Base-by-base conservation (phyloP, 75 land plant species). In the Picea sitchensis region DNA sequence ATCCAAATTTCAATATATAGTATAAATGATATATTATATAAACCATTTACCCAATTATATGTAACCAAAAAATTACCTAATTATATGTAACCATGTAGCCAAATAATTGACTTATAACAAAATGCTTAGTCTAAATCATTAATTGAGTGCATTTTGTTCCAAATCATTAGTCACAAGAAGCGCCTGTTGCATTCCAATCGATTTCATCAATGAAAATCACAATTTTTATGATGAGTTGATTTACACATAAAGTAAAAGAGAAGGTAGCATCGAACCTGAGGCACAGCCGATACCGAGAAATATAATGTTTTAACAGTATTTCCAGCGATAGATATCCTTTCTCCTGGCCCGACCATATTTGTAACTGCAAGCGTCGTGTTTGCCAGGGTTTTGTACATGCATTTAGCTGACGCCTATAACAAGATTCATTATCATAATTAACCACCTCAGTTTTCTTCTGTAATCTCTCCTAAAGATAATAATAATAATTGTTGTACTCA, bases 341-440 rank as follows among this genome's bases (percentile, higher is more conserved):
- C 98, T 2, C 18, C 12, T 1, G 98, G 93, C 3, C 98, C 98
- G 58, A 84, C 78, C 30, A 95, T 67, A 54, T 89, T 95, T 11
- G 96, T 89, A 23, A 91, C 77, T 1, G 89, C 56, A 61, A 95
- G 64, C 7, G 96, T 93, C 0, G 92, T 88, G 79, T 93, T 88
- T 18, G 76, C 34, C 12, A 87, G 41, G 18, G 80, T 59, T 72
- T 80, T 82, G 54, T 86, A 81, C 12, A 80, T 77, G 23, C 88
- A n/a, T n/a, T 69, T 65, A 34, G 86, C 79, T 59, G 88, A 80
- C 51, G 78, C 80, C 93, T 94, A 87, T 59, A 18, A 64, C 6
- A 20, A 23, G 5, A 47, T 47, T 47, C 65, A 31, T 2, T 30
- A 14, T 3, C 3, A 26, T 0, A 11, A 30, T 9, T 9, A 64